phyloP scores from a whole-genome alignment of 495 filamentous ascomycete species.

The Xylaria cubensis region DNA sequence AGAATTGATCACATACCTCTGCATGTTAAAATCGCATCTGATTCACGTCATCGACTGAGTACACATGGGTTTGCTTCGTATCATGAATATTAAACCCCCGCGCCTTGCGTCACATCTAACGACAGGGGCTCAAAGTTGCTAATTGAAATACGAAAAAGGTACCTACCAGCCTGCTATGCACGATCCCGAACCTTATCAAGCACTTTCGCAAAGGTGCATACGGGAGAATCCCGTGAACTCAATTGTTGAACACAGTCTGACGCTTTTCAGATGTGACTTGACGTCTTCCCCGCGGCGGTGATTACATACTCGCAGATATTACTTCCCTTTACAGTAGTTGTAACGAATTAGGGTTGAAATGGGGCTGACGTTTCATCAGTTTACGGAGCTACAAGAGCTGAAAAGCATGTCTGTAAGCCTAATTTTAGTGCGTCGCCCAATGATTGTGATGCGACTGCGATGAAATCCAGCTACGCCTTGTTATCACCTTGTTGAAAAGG shows the following conservation, averaged over 20 bases:
- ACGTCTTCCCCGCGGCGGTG: not conserved
- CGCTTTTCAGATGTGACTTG: not conserved
- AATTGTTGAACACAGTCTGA: not conserved
- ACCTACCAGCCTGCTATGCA: not conserved
- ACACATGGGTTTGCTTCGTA: not conserved
- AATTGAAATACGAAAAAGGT: not conserved
- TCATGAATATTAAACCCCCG: not conserved
- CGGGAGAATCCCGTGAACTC: not conserved
- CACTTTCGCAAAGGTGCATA: not conserved
- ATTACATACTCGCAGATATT: not conserved
- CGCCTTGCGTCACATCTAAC: slow-evolving; percentile 14
- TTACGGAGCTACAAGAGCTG: slow-evolving; percentile 2
- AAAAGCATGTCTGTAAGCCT: not conserved
- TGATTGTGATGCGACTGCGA: too few relatives aligned
- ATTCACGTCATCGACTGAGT: slow-evolving; percentile 10
- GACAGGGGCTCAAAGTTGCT: not conserved
- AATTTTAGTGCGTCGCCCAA: not conserved
- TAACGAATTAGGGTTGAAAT: not conserved
- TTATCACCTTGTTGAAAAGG: not conserved
- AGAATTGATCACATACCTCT: not conserved
- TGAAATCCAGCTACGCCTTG: not conserved
- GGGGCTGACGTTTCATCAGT: not conserved
- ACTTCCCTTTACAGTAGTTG: not conserved
- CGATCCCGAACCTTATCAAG: not conserved
- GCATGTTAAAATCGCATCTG: not conserved